Evolutionary conservation across 164 flowering plant genomes (phyloP).

Genomic region (Warburgia ugandensis): DNA sequence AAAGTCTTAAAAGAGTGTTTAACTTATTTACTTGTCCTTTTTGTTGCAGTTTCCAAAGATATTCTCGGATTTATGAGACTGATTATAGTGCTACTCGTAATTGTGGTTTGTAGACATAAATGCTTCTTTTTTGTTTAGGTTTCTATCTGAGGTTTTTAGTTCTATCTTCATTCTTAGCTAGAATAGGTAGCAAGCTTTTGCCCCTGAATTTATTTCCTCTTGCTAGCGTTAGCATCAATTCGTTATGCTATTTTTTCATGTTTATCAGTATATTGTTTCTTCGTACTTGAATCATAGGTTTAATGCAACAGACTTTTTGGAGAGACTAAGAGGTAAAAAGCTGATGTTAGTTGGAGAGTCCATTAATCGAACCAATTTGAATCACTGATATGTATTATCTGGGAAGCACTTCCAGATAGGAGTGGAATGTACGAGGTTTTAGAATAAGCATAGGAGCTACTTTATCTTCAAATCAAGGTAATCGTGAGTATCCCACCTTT

Average conservation of each 20-base stretch:
- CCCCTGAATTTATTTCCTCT: not conserved
- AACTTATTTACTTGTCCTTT: too few relatives aligned
- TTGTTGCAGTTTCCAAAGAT: too few relatives aligned
- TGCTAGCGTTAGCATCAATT: not conserved
- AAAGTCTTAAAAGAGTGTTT: too few relatives aligned
- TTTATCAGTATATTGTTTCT: conserved; percentile 2
- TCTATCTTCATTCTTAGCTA: too few relatives aligned
- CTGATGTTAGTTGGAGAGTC: conserved; percentile 93
- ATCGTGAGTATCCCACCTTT: not conserved
- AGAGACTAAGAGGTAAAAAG: conserved; percentile 76
- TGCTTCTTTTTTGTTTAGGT: not conserved
- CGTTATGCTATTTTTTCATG: not conserved
- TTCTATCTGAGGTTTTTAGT: not conserved
- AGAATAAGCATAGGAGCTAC: conserved; percentile 80
- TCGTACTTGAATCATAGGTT: conserved; percentile 45
- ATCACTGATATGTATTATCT: conserved; percentile 78
- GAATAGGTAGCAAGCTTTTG: not conserved
- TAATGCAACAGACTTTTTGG: conserved; percentile 82
- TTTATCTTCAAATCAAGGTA: conserved; percentile 77
- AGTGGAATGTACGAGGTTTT: conserved; percentile 80
- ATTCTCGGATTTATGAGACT: too few relatives aligned
- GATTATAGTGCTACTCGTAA: too few relatives aligned
- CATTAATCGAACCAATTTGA: conserved; percentile 94
- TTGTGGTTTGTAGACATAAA: not conserved
- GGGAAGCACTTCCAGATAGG: conserved; percentile 62